phyloP scores from a whole-genome alignment of 2,329 filamentous ascomycete genomes.

The Ophiostoma fasciatum region DNA sequence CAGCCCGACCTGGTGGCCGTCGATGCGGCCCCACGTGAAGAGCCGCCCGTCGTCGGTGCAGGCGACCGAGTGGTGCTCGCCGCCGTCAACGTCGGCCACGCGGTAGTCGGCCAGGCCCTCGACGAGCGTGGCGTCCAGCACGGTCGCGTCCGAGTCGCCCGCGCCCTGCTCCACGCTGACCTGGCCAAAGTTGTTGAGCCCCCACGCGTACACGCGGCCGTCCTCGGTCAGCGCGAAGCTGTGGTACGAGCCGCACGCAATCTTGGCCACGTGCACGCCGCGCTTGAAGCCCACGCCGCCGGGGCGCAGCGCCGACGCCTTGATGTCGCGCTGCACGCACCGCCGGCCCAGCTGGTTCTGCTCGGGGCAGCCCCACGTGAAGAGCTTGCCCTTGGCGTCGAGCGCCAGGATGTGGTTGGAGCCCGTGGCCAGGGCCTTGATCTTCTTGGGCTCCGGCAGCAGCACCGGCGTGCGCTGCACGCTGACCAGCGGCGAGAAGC shows the following conservation, averaged over 20 bases:
- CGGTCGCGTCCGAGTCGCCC: constrained; percentile 53
- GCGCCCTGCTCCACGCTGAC: constrained; percentile 47
- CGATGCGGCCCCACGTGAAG: constrained; percentile 45
- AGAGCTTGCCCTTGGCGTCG: constrained; percentile 48
- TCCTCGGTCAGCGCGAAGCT: constrained; percentile 62
- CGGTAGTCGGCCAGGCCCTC: constrained; percentile 45
- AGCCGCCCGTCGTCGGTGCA: constrained; percentile 41
- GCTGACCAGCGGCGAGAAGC: constrained; percentile 16
- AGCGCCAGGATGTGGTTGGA: constrained; percentile 59
- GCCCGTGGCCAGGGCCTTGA: constrained; percentile 48
- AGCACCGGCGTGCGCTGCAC: constrained; percentile 36
- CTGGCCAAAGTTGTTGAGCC: constrained; percentile 76
- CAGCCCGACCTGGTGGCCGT: constrained; percentile 41
- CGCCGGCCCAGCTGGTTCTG: constrained; percentile 49
- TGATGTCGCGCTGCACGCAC: constrained; percentile 39
- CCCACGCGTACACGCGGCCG: constrained; percentile 66
- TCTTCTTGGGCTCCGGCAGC: constrained; percentile 49
- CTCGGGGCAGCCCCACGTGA: constrained; percentile 58
- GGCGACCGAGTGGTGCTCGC: constrained; percentile 58
- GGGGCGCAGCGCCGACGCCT: constrained; percentile 19
- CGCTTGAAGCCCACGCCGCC: constrained; percentile 20
- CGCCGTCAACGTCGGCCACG: constrained; percentile 54
- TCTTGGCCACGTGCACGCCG: constrained; percentile 49
- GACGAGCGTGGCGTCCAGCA: constrained; percentile 58
- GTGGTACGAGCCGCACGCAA: constrained; percentile 61